Evolutionary conservation across 139 green algal species (phyloP).

Genomic region (Pleodorina starrii): DNA sequence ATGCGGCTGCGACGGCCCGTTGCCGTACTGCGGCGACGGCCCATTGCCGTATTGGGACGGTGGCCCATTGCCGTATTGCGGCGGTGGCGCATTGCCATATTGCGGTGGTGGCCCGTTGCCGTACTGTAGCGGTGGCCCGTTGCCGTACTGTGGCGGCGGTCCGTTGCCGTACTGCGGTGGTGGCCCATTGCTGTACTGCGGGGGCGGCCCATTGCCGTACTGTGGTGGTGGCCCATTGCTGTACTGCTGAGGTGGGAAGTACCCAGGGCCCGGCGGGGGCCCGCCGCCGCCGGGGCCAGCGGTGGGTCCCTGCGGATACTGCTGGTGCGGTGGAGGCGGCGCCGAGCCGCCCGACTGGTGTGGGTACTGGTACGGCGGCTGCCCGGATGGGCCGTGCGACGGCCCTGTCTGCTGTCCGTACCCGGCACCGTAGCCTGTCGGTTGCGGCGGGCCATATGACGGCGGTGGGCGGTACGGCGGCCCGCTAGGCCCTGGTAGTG

Average conservation of each 20-base stretch:
- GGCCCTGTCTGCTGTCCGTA: slow-evolving; percentile 1
- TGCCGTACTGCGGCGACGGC: background rate
- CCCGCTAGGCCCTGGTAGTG: background rate
- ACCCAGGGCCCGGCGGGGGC: background rate
- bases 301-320: background rate
- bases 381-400: background rate
- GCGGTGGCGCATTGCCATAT: background rate
- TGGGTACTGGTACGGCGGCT: background rate
- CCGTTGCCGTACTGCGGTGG: background rate
- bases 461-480: background rate
- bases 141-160: background rate
- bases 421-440: background rate
- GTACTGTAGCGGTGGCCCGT: background rate
- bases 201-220: background rate
- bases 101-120: background rate
- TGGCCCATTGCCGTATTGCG: background rate
- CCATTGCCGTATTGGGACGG: background rate
- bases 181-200: background rate
- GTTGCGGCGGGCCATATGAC: background rate
- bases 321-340: too few relatives aligned
- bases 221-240: background rate
- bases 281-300: background rate
- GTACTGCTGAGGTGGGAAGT: slow-evolving; percentile 1
- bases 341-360: background rate
- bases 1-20: background rate